phyloP scores from a whole-genome alignment of 2,329 filamentous ascomycete species.

The Metarhizium rileyi region DNA sequence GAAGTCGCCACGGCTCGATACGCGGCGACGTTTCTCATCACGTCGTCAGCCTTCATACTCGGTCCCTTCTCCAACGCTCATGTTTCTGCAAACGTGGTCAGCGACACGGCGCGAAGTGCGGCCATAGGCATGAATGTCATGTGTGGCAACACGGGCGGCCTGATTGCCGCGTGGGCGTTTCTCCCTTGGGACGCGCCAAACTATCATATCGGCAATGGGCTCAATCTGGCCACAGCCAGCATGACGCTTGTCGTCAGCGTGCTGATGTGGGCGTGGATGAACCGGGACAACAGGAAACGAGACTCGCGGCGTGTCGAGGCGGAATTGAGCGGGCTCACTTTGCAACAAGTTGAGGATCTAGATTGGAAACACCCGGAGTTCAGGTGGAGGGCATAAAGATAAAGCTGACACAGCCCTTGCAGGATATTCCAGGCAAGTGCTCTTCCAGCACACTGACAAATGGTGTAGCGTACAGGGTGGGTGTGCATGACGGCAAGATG shows the following conservation, averaged over 20 bases:
- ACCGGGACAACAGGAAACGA: constrained; percentile 42
- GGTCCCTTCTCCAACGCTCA: constrained; percentile 59
- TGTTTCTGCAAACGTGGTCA: constrained; percentile 59
- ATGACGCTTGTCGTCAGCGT: constrained; percentile 39
- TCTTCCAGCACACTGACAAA: too few species aligned
- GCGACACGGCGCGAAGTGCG: constrained; percentile 57
- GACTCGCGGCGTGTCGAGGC: constrained; percentile 11
- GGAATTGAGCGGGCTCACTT: too few species aligned
- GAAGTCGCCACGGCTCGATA: constrained; percentile 48
- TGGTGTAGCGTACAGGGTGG: too few species aligned
- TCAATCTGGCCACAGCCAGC: constrained; percentile 52
- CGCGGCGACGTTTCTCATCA: constrained; percentile 60
- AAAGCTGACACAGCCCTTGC: too few species aligned
- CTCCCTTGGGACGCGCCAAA: constrained; percentile 53
- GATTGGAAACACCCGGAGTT: too few species aligned
- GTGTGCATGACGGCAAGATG: too few species aligned
- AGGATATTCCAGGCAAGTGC: too few species aligned
- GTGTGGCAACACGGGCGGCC: constrained; percentile 60
- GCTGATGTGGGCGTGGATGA: constrained; percentile 50
- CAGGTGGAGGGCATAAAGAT: too few species aligned
- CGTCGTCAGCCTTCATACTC: constrained; percentile 51
- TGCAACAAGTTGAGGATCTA: too few species aligned
- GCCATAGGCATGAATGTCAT: constrained; percentile 60
- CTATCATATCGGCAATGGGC: constrained; percentile 60
- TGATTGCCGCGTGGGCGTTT: constrained; percentile 58